Evolutionary conservation across 257 asterid species (phyloP).

Genomic region (Solanum virginianum): DNA sequence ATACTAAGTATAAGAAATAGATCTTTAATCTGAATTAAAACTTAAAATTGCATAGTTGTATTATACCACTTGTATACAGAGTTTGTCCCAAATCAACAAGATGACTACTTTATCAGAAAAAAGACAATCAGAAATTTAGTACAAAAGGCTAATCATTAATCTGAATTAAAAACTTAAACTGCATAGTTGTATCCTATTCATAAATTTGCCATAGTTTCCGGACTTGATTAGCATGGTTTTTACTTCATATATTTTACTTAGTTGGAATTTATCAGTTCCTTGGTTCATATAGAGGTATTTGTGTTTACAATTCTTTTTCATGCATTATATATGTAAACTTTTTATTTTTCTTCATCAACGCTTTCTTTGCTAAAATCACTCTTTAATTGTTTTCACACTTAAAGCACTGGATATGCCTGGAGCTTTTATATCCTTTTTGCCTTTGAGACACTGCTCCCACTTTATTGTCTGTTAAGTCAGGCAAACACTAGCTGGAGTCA

Average conservation of each 20-base stretch:
- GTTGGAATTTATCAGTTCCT: not conserved
- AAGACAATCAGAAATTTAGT: not conserved
- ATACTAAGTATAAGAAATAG: not conserved
- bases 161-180: not conserved
- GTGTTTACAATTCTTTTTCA: not conserved
- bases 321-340: not conserved
- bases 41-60: not conserved
- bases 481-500: not conserved
- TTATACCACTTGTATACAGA: not conserved
- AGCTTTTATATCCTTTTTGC: not conserved
- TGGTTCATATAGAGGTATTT: not conserved
- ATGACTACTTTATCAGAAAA: not conserved
- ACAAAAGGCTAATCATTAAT: not conserved
- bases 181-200: not conserved
- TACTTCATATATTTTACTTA: not conserved
- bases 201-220: not conserved
- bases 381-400: not conserved
- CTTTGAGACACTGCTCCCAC: not conserved
- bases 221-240: not conserved
- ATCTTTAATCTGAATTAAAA: not conserved
- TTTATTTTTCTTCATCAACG: not conserved
- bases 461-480: not conserved
- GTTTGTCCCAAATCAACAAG: not conserved
- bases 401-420: not conserved
- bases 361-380: not conserved